phyloP scores from a whole-genome alignment of 345 rosid genomes.

The Gossypium bickii region DNA sequence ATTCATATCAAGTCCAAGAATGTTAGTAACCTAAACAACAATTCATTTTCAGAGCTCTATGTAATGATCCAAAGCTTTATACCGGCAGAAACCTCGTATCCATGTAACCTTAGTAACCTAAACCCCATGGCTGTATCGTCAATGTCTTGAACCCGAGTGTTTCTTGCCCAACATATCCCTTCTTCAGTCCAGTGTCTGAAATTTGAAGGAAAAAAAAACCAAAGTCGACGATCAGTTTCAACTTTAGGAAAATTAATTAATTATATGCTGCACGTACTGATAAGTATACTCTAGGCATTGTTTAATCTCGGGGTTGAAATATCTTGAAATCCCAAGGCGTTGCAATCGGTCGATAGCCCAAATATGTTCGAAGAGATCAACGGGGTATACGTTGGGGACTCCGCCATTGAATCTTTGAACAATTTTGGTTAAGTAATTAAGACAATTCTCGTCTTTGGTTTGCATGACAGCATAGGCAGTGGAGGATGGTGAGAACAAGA shows the following conservation, averaged over 20 bases:
- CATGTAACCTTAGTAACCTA: constrained; percentile 66
- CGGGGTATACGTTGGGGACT: constrained; percentile 91
- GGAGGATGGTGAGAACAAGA: constrained; percentile 92
- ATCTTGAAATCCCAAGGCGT: constrained; percentile 86
- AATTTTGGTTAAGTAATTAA: constrained; percentile 48
- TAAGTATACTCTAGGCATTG: constrained; percentile 56
- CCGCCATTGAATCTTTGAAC: constrained; percentile 79
- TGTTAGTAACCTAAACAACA: no score
- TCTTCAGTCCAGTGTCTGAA: constrained; percentile 73
- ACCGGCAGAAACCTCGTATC: constrained; percentile 77
- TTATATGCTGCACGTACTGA: constrained; percentile 31
- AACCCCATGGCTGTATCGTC: constrained; percentile 98
- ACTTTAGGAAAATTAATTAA: background rate
- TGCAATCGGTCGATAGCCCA: constrained; percentile 92
- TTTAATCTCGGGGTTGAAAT: constrained; percentile 57
- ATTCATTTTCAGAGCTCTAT: background rate
- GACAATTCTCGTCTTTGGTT: constrained; percentile 60
- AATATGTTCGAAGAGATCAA: constrained; percentile 81
- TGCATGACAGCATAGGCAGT: constrained; percentile 88
- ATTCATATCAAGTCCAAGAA: no score
- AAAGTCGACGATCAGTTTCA: background rate
- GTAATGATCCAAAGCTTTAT: constrained; percentile 11
- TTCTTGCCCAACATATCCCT: constrained; percentile 94
- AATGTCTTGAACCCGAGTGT: constrained; percentile 64
- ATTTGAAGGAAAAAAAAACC: background rate